These are phyloP conservation scores for Tilletiopsis washingtonensis DNA, from an alignment of 1,284 basidiomycete genomes.

Conservation along the genomic window DNA sequence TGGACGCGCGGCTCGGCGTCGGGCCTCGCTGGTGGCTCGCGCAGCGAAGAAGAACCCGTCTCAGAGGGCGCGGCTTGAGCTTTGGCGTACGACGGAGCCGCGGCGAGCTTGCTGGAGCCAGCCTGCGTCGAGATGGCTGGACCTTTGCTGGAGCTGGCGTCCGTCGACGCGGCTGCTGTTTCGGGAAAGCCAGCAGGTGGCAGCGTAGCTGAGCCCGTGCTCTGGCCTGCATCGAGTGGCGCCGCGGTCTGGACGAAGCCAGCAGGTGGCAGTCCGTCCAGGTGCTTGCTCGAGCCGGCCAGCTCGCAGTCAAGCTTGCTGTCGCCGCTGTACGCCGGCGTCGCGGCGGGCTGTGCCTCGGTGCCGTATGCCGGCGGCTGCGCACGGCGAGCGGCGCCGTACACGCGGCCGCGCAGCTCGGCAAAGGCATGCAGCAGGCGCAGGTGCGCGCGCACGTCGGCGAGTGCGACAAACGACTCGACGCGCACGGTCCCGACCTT, in stretches of 20 bases:
- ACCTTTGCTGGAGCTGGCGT: neutral
- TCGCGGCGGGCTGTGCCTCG: neutral
- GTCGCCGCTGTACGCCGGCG: neutral
- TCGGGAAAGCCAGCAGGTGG: neutral
- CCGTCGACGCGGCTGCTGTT: neutral
- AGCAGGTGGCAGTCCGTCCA: too few relatives aligned
- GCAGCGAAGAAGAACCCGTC: too few relatives aligned
- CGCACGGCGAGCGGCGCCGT: neutral
- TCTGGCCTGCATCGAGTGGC: too few relatives aligned
- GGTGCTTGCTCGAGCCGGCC: neutral
- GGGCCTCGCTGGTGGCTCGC: too few relatives aligned
- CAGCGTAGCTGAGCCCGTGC: too few relatives aligned
- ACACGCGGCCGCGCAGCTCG: neutral
- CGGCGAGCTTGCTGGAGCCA: neutral
- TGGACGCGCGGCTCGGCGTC: neutral
- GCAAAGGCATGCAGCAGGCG: constrained; percentile 5
- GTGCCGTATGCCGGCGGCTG: neutral
- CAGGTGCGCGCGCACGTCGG: constrained; percentile 4
- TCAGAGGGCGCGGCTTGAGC: too few relatives aligned
- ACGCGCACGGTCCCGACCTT: neutral
- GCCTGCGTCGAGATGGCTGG: too few relatives aligned
- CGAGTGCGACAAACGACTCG: neutral
- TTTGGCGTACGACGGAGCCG: neutral
- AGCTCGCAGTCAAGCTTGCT: too few relatives aligned
- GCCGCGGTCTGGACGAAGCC: too few relatives aligned